phyloP scores from a whole-genome alignment of 1,284 basidiomycete genomes.

The Pseudomicrostroma phylloplanum region DNA sequence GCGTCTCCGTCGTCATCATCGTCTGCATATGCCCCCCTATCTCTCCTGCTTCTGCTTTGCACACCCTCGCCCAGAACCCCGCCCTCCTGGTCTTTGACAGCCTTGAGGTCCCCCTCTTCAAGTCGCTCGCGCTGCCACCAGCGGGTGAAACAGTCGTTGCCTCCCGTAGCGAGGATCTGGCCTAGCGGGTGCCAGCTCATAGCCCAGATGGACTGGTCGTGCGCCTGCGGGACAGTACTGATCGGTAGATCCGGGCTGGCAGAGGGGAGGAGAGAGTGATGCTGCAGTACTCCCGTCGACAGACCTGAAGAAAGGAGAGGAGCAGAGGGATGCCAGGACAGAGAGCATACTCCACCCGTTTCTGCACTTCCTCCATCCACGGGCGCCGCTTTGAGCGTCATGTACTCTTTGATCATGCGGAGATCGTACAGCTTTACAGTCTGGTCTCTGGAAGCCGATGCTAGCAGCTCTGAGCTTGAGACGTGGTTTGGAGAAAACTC shows the following conservation, averaged over 20 bases:
- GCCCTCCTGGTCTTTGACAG: not conserved
- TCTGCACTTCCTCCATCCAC: not conserved
- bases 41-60: constrained; percentile 1
- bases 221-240: constrained; percentile 78
- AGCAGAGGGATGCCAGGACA: constrained; percentile 93
- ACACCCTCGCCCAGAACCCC: not conserved
- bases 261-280: constrained; percentile 14
- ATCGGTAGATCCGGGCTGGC: constrained; percentile 56
- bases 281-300: constrained; percentile 11
- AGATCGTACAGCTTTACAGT: constrained; percentile 96
- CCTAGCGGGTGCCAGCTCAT: constrained; percentile 92
- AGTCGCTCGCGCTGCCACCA: constrained; percentile 90
- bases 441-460: constrained; percentile 88
- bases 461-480: constrained; percentile 69
- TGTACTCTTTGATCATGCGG: constrained; percentile 89
- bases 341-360: constrained; percentile 83
- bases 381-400: constrained; percentile 61
- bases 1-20: constrained; percentile 9
- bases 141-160: constrained; percentile 93
- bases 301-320: constrained; percentile 78
- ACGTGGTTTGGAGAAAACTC: constrained; percentile 74
- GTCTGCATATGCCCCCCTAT: not conserved
- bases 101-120: constrained; percentile 51
- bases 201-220: constrained; percentile 95
- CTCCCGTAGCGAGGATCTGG: constrained; percentile 82